Percentiles rank a stretch among this genome's conserved stretches.
phyloP scores from a whole-genome alignment of 2,329 filamentous ascomycete species.

The Curvularia lunata region DNA sequence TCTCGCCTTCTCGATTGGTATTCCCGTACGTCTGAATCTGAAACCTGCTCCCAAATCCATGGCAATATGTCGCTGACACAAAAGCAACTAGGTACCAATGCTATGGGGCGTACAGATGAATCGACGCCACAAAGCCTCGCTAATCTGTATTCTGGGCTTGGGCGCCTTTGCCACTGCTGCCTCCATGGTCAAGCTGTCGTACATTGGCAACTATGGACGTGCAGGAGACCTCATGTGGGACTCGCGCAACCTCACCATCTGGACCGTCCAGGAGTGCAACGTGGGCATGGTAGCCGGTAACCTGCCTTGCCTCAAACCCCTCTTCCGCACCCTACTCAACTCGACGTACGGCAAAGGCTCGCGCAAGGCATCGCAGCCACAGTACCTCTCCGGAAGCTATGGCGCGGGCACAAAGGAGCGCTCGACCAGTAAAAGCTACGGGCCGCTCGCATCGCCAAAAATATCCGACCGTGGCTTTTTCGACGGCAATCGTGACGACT shows the following conservation, averaged over 20 bases:
- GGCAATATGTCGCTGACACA: neutral
- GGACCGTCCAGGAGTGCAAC: constrained; percentile 55
- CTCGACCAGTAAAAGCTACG: constrained; percentile 17
- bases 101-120: constrained; percentile 48
- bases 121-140: constrained; percentile 49
- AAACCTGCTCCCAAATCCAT: neutral
- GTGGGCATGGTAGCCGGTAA: constrained; percentile 55
- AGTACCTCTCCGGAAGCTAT: constrained; percentile 25
- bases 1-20: constrained; percentile 52
- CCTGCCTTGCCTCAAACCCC: constrained; percentile 52
- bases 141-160: constrained; percentile 53
- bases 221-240: constrained; percentile 50
- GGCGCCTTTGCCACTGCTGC: constrained; percentile 56
- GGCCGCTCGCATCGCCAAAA: constrained; percentile 10
- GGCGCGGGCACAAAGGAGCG: constrained; percentile 24
- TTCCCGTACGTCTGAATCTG: constrained; percentile 28
- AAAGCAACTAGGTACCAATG: constrained; percentile 32
- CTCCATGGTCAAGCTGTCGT: constrained; percentile 50
- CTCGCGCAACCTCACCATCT: constrained; percentile 56
- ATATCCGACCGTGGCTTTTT: constrained; percentile 3
- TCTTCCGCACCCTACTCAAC: constrained; percentile 49
- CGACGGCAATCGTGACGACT: neutral
- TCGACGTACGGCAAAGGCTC: constrained; percentile 37
- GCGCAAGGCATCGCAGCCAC: constrained; percentile 17
- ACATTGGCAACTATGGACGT: constrained; percentile 46